Conservation (phyloP, 352 stramenopile genomes). For the Phytopythium cucurbitacearum region DNA sequence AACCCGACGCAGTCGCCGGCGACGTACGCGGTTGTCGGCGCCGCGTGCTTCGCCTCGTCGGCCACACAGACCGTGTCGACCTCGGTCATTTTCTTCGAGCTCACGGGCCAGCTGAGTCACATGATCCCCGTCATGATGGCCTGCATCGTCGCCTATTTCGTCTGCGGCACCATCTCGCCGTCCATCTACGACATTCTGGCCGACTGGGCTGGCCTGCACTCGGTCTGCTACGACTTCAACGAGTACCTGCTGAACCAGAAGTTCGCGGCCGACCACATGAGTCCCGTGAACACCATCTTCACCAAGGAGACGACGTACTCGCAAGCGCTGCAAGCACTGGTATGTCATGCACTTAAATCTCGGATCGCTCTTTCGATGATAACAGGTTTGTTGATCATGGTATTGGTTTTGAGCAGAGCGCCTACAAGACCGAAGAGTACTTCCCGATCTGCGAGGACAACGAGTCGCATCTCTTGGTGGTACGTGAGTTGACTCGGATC, state of each 20-base stretch:
- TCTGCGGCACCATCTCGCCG: constrained; percentile 65
- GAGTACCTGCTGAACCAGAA: constrained; percentile 72
- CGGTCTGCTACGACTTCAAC: constrained; percentile 81
- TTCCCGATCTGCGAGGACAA: constrained; percentile 69
- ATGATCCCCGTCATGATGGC: constrained; percentile 82
- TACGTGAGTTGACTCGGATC: not conserved
- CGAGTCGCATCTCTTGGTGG: constrained; percentile 16
- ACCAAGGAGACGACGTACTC: constrained; percentile 73
- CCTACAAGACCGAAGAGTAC: constrained; percentile 73
- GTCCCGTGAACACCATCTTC: constrained; percentile 44
- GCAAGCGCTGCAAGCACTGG: constrained; percentile 57
- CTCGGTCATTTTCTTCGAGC: constrained; percentile 84
- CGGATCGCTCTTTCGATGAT: not conserved
- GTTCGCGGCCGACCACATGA: constrained; percentile 64
- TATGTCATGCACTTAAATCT: constrained; percentile 13
- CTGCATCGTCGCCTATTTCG: constrained; percentile 79
- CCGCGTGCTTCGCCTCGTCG: constrained; percentile 87
- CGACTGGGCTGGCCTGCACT: constrained; percentile 72
- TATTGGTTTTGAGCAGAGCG: constrained; percentile 30
- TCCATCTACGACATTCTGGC: constrained; percentile 86
- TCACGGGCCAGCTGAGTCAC: constrained; percentile 77
- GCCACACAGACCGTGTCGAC: constrained; percentile 89
- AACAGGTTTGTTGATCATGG: not conserved
- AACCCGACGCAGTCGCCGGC: constrained; percentile 69
- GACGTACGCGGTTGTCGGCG: constrained; percentile 89